Evolutionary conservation across 345 rosid genomes (phyloP), one percentile per base, ranked within the genome.

Genomic region (Corymbia maculata): DNA sequence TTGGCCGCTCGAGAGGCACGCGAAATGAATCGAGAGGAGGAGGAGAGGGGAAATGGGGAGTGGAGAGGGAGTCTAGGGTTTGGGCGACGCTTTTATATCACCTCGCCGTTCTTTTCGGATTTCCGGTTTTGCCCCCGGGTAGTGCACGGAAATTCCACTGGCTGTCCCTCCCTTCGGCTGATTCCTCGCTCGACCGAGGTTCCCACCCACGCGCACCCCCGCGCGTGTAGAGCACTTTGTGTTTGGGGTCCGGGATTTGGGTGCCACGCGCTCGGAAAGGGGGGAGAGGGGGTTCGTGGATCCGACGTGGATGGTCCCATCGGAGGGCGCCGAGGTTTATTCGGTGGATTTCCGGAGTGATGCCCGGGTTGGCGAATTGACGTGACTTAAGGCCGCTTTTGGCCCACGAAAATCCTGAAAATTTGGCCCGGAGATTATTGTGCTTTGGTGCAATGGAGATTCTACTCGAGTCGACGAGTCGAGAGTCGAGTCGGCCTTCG

Each of bases 401-500:
- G 13, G 79, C 22, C 79, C 21, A 4, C 44, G 79, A 8, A 30
- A 17, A 68, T 68, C 79, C 79, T 30, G 22, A 68, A 68, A 68
- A 32, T 16, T 68, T 32, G 79, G 24, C 13, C 79, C 80, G 4
- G 24, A 1, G 80, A 19, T 19, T 3, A 19, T 19, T 3, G 17
- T 8, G 79, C 79, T 32, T 8, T 4, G 80, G 13, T 42, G 42
- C 9, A 64, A 13, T 30, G 9, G 9, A 16, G 9, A 13, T 55
- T 64, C 70, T 3, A 64, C 13, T 61, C 52, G 15, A 51, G 22
- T 21, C 24, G 9, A 53, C 13, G 13, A 52, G 11, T 55, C 42
- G 0, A 64, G 2, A n/a, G 70, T n/a, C 30, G 1, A 59, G 14
- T 26, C 10, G 61, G 26, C 12, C 28, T 4, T 21, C 14, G 0